Base-by-base conservation (phyloP, 2,329 filamentous ascomycete species). In the Dothideomycetidae sp. region DNA sequence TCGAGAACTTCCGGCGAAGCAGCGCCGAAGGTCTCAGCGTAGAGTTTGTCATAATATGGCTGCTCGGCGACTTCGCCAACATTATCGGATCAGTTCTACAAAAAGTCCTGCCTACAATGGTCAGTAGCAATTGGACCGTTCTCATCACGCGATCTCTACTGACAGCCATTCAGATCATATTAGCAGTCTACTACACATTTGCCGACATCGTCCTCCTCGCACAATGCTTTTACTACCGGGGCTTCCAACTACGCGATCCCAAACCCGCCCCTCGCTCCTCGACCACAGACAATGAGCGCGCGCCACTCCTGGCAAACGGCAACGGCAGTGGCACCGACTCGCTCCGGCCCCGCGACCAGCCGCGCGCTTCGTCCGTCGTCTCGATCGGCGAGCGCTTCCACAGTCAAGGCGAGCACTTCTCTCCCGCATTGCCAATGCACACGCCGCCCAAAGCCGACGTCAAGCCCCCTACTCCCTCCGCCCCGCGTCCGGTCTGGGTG, bases 141-240 rank as follows among this genome's bases (percentile, higher is more conserved):
- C 49, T 53, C 36, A 50, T 50, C 39, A 50, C 18, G n/a, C 18
- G 4, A 18, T 10, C 11, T 19, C 5, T 15, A 43, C 36, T n/a
- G n/a, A n/a, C n/a, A n/a, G n/a, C n/a, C n/a, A n/a, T n/a, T 3
- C 44, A 77, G 74, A 78, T 83, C 44, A 93, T 93, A 37, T 67
- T 94, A n/a, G 86, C 86, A 10, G 71, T 93, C 11, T 93, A 93
- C 58, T 93, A 96, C 56, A 92, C 86, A 11, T 69, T 93, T 26
- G 85, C 85, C 43, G 88, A 96, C 53, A 72, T 94, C 29, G 84
- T 96, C 2, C 68, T 98, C 1, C 65, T 96, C 0, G 70, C 67
- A 1, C 90, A 98, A 60, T 93, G 83, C 59, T 93, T 96, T 64
- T 96, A 93, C 64, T 98, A 98, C 59, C 76, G 82, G 36, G 86